Base-by-base conservation (phyloP, 495 filamentous ascomycete species). In the Podospora comata region DNA sequence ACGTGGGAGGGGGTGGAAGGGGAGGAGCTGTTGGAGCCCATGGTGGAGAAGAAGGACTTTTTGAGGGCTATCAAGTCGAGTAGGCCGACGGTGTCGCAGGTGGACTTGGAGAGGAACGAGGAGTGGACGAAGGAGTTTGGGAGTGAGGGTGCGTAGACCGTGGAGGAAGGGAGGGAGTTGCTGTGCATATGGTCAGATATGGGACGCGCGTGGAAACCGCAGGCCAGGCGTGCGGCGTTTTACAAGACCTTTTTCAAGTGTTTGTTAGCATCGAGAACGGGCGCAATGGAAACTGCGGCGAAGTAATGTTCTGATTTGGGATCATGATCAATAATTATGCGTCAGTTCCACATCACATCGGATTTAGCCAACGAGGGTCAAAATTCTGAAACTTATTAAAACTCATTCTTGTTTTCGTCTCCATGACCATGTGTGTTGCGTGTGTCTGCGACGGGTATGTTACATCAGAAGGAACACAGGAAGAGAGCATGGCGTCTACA, bases 111-210 rank as follows among this genome's bases (percentile, higher is more conserved):
- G 69, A 84, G 87, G 70, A 98, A 94, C 78, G 83, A 91, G 69
- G 93, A 97, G 58, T 99, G 95, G 95, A 99, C 95, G 2, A 82
- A 88, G 72, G 94, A 98, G 79, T 99, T 98, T 80, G 95, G 95
- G 66, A 97, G 94, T 76, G 95, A 99, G 76, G 95, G 94, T 55
- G 83, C 84, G 65, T 82, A 48, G 39, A 48, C 2, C 13, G 39
- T 5, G 39, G 39, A 3, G 7, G 39, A 1, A 11, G 39, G 39
- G 30, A 32, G 7, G 30, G 30, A 7, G 30, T 48, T 48, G 15
- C 39, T 48, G 30, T 32, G 30, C 39, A 48, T 48, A 48, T 48
- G 39, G 39, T 3, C 7, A 48, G 39, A 48, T 16, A 48, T 13
- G 39, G 39, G 7, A 48, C 39, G 0, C 39, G 39, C 15, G 39